Conservation (phyloP, 768 basidiomycete genomes). For the Lyophyllum decastes region DNA sequence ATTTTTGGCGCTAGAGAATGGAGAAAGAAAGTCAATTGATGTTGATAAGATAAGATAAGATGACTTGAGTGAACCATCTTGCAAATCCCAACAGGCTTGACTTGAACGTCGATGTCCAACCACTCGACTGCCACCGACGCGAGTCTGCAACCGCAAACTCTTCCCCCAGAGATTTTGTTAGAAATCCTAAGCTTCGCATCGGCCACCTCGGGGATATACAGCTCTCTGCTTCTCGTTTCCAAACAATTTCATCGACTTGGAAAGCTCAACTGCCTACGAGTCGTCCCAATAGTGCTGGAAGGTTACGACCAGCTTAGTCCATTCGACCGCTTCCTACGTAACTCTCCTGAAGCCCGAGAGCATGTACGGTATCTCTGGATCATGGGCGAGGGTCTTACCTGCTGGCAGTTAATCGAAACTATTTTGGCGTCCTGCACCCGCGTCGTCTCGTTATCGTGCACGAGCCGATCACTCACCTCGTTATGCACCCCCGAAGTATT, state of each 20-base stretch:
- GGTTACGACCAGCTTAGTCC: constrained; percentile 9
- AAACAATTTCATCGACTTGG: constrained; percentile 7
- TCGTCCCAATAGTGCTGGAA: constrained; percentile 15
- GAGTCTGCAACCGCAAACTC: neutral
- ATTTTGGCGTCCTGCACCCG: constrained; percentile 9
- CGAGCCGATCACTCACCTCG: constrained; percentile 8
- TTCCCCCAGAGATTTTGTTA: constrained; percentile 14
- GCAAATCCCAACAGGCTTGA: no score
- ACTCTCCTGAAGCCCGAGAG: neutral
- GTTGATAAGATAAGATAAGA: neutral
- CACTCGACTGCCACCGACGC: neutral
- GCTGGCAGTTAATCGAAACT: constrained; percentile 9
- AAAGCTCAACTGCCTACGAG: constrained; percentile 11
- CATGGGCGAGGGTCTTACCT: constrained; percentile 6
- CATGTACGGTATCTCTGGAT: constrained; percentile 19
- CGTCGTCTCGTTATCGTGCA: constrained; percentile 13
- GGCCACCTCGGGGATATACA: constrained; percentile 9
- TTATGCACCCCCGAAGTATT: constrained; percentile 10
- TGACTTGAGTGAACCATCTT: no score
- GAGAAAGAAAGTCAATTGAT: neutral
- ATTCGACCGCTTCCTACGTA: constrained; percentile 9
- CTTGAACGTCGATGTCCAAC: neutral
- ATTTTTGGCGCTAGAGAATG: neutral
- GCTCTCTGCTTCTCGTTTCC: constrained; percentile 19
- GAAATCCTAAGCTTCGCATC: constrained; percentile 15